Percentiles rank a stretch among this genome's conserved stretches.
These are phyloP conservation scores for Liquidambar formosana DNA, from an alignment of 164 flowering plant species.

Conservation along the genomic window DNA sequence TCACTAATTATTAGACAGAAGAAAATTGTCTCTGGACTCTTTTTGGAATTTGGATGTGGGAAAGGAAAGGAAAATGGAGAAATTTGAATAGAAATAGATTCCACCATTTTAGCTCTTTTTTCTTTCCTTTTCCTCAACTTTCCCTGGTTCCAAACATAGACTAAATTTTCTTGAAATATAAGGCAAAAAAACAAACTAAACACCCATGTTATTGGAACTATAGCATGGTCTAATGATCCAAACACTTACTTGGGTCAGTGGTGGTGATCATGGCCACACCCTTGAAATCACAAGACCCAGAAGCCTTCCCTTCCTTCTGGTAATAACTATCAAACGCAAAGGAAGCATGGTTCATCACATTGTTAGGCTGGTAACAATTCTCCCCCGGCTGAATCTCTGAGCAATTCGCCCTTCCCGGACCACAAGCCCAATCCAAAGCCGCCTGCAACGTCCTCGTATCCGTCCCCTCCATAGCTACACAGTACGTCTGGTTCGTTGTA, in stretches of 20 bases:
- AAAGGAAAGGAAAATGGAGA: too few relatives aligned
- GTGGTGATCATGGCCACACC: slow-evolving; percentile 95
- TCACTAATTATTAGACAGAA: too few relatives aligned
- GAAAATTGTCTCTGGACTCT: too few relatives aligned
- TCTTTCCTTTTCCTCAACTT: too few relatives aligned
- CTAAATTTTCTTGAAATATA: too few relatives aligned
- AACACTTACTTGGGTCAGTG: slow-evolving; percentile 87
- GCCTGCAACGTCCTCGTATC: slow-evolving; percentile 78
- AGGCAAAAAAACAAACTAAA: not conserved
- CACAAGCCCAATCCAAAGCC: slow-evolving; percentile 98
- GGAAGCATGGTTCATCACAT: slow-evolving; percentile 80
- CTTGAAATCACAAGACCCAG: slow-evolving; percentile 91
- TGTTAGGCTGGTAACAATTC: slow-evolving; percentile 79
- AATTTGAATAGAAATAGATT: too few relatives aligned
- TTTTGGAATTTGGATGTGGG: too few relatives aligned
- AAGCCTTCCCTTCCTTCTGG: slow-evolving; percentile 65
- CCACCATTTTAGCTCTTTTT: too few relatives aligned
- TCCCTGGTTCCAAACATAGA: too few relatives aligned
- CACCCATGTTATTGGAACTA: not conserved
- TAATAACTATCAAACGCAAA: slow-evolving; percentile 96
- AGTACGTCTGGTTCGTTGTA: slow-evolving; percentile 85
- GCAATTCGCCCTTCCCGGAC: slow-evolving; percentile 93
- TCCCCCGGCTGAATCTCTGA: slow-evolving; percentile 96
- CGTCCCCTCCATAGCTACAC: slow-evolving; percentile 69
- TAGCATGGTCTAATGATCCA: not conserved